These are phyloP conservation scores for Lolium multiflorum DNA, from an alignment of 176 grass and related monocot genomes.

Conservation along the genomic window DNA sequence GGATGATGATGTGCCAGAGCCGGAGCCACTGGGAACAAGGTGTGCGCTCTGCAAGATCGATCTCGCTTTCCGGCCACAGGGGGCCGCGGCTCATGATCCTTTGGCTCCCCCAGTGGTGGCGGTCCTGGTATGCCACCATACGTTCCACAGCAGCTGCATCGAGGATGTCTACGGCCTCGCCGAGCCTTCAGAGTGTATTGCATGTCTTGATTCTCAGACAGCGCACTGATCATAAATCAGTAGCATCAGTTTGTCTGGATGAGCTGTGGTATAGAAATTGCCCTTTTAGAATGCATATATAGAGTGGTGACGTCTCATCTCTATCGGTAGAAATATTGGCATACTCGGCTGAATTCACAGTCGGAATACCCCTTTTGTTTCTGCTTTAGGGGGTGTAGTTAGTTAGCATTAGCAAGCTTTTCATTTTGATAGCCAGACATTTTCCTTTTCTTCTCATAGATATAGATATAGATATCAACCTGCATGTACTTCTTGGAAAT, in stretches of 20 bases:
- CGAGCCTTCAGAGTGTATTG: slow-evolving; percentile 50
- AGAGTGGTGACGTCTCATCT: slow-evolving; percentile 35
- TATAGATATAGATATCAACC: background rate
- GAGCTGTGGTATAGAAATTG: background rate
- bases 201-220: slow-evolving; percentile 32
- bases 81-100: slow-evolving; percentile 6
- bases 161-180: slow-evolving; percentile 57
- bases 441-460: slow-evolving; percentile 5
- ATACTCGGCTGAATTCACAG: background rate
- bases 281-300: slow-evolving; percentile 41
- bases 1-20: slow-evolving; percentile 8
- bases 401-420: slow-evolving; percentile 42
- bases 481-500: slow-evolving; percentile 12
- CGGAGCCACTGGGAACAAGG: slow-evolving; percentile 58
- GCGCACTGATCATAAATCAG: slow-evolving; percentile 14
- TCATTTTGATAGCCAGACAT: slow-evolving; percentile 17
- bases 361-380: slow-evolving; percentile 19
- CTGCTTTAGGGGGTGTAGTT: slow-evolving; percentile 31
- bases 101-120: slow-evolving; percentile 53
- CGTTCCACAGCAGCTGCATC: slow-evolving; percentile 61
- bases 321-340: background rate
- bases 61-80: slow-evolving; percentile 49
- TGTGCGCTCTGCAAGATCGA: slow-evolving; percentile 74
- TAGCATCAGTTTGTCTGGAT: slow-evolving; percentile 30
- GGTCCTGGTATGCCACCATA: slow-evolving; percentile 60